Evolutionary conservation across 192 early-diverging fungal genomes (phyloP).

Genomic region (Coemansia sp.): DNA sequence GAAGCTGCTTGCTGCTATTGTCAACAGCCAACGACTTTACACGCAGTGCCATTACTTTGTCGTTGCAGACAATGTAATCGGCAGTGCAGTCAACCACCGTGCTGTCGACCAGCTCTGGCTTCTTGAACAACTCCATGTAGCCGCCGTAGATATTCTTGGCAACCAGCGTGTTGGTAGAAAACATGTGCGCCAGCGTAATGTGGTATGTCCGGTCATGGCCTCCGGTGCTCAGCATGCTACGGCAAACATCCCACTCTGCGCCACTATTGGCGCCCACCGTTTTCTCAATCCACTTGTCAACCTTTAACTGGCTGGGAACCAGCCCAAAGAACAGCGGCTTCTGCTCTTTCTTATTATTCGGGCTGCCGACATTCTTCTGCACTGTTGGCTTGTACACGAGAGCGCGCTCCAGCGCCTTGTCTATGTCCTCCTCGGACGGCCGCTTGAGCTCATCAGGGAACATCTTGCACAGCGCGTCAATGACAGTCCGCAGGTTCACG

Average conservation of each 20-base stretch:
- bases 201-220: constrained; percentile 31
- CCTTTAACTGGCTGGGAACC: constrained; percentile 17
- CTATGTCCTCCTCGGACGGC: constrained; percentile 51
- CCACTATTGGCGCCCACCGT: constrained; percentile 6
- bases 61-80: constrained; percentile 57
- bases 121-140: constrained; percentile 13
- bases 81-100: constrained; percentile 31
- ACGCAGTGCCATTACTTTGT: constrained; percentile 37
- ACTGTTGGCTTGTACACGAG: constrained; percentile 43
- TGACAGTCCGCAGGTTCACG: constrained; percentile 44
- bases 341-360: constrained; percentile 3
- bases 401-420: constrained; percentile 54
- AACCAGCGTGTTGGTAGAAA: constrained; percentile 7
- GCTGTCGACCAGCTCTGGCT: neutral
- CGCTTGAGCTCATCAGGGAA: constrained; percentile 28
- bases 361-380: constrained; percentile 26
- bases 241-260: constrained; percentile 13
- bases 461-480: constrained; percentile 49
- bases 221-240: constrained; percentile 4
- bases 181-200: constrained; percentile 55
- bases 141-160: constrained; percentile 31
- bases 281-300: constrained; percentile 19
- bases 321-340: constrained; percentile 25
- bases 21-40: constrained; percentile 19
- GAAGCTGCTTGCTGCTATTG: neutral